A percentile compares a stretch with the other conserved stretches of the same genome.
Evolutionary conservation across 495 filamentous ascomycete species (phyloP).

Genomic region (Venustampulla echinocandica): DNA sequence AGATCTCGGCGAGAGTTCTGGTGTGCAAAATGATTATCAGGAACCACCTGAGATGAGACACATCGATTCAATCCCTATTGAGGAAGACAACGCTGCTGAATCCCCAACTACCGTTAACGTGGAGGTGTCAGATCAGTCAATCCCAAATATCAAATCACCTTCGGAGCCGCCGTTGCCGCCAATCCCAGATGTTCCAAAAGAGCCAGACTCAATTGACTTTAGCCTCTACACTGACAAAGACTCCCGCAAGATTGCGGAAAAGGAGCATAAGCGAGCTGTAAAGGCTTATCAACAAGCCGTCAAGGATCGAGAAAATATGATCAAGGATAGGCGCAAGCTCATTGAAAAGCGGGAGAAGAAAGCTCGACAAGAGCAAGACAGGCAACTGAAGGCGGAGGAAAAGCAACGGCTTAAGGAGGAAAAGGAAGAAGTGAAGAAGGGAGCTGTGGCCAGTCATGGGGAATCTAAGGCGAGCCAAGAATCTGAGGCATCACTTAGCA

Average conservation of each 20-base stretch:
- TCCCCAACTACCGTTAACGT: background rate
- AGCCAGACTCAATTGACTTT: conserved; percentile 39
- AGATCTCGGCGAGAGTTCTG: conserved; percentile 16
- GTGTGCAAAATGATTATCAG: conserved; percentile 14
- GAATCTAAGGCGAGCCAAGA: conserved; percentile 12
- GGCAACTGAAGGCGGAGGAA: conserved; percentile 28
- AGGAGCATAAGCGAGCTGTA: conserved; percentile 44
- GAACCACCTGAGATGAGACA: conserved; percentile 18
- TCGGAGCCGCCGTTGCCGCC: conserved; percentile 27
- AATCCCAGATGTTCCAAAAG: conserved; percentile 34
- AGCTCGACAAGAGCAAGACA: conserved; percentile 35
- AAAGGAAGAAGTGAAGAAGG: conserved; percentile 22
- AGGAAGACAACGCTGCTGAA: conserved; percentile 15
- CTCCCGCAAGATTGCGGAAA: conserved; percentile 54
- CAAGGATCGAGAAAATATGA: conserved; percentile 52
- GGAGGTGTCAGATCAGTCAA: background rate
- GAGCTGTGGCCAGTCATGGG: conserved; percentile 16
- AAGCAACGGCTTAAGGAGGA: conserved; percentile 31
- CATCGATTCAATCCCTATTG: conserved; percentile 30
- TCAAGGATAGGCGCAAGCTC: conserved; percentile 50
- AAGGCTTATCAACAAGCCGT: conserved; percentile 54
- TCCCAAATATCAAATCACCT: conserved; percentile 10
- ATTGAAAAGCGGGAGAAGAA: conserved; percentile 47
- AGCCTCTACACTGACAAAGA: conserved; percentile 48
- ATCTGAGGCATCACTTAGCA: conserved; percentile 7